phyloP scores from a whole-genome alignment of 1,284 basidiomycete genomes.

The Fomitiporia mediterranea region DNA sequence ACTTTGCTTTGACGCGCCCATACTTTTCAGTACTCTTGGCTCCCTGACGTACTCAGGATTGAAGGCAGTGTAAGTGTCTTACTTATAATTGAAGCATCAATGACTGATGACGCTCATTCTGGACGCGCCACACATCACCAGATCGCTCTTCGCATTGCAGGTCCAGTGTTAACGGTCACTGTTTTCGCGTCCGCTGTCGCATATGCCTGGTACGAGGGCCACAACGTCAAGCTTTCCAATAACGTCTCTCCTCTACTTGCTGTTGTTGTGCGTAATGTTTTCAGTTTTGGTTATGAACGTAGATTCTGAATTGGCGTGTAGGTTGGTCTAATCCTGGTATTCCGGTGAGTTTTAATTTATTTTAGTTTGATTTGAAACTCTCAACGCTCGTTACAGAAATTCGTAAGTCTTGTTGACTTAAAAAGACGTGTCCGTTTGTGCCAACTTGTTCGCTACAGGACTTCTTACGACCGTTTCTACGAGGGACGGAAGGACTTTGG shows the following conservation, averaged over 20 bases:
- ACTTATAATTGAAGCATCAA: neutral
- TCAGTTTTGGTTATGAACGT: conserved; percentile 20
- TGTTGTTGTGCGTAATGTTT: conserved; percentile 69
- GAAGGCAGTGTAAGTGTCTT: conserved; percentile 60
- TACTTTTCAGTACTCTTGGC: conserved; percentile 77
- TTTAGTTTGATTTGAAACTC: neutral
- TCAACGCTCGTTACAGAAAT: conserved; percentile 10
- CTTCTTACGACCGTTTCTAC: conserved; percentile 78
- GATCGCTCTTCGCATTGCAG: conserved; percentile 64
- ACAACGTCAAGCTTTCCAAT: conserved; percentile 57
- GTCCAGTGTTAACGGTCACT: conserved; percentile 81
- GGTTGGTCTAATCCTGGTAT: conserved; percentile 75
- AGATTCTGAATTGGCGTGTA: conserved; percentile 26
- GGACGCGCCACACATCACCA: conserved; percentile 27
- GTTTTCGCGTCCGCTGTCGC: conserved; percentile 62
- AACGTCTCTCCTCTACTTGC: conserved; percentile 80
- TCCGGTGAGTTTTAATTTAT: conserved; percentile 44
- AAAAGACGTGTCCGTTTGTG: neutral
- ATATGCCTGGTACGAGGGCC: conserved; percentile 51
- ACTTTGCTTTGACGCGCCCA: conserved; percentile 21
- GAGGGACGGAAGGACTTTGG: conserved; percentile 85
- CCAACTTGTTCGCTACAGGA: conserved; percentile 36
- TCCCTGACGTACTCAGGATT: conserved; percentile 79
- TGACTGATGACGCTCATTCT: neutral
- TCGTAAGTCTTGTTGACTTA: neutral